A percentile compares a stretch with the other conserved stretches of the same genome.
phyloP scores from a whole-genome alignment of 1,284 basidiomycete genomes.

The Rhodotorula sp. region DNA sequence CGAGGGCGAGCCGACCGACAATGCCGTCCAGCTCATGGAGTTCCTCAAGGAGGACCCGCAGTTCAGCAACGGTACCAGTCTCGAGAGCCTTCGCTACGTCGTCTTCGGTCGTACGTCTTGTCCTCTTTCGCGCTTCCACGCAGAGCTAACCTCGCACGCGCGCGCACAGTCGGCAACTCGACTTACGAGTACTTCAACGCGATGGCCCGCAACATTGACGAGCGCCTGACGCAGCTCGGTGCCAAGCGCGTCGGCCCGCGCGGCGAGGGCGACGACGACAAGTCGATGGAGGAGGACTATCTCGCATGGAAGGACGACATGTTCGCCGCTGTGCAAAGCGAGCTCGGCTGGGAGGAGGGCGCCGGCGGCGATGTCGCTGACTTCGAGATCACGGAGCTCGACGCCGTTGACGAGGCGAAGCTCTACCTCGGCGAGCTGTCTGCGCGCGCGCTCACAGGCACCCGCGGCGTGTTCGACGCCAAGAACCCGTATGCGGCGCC shows the following conservation, averaged over 20 bases:
- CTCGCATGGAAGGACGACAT: slow-evolving; percentile 98
- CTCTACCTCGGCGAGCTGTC: slow-evolving; percentile 79
- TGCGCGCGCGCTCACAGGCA: slow-evolving; percentile 83
- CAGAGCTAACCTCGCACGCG: not conserved
- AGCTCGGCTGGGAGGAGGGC: slow-evolving; percentile 89
- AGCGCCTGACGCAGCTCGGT: slow-evolving; percentile 73
- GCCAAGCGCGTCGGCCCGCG: slow-evolving; percentile 83
- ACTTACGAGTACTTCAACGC: slow-evolving; percentile 90
- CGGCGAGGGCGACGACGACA: slow-evolving; percentile 98
- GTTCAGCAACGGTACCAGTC: slow-evolving; percentile 76
- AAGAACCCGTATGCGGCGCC: slow-evolving; percentile 96
- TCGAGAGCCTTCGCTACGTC: slow-evolving; percentile 90
- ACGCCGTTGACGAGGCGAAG: slow-evolving; percentile 65
- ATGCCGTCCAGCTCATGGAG: slow-evolving; percentile 92
- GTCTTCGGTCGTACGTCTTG: slow-evolving; percentile 67
- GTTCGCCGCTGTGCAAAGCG: slow-evolving; percentile 83
- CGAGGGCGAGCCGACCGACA: slow-evolving; percentile 96
- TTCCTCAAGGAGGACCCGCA: slow-evolving; percentile 81
- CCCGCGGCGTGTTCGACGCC: slow-evolving; percentile 90
- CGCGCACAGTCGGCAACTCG: slow-evolving; percentile 36
- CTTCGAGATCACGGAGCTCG: slow-evolving; percentile 83
- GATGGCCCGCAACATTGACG: slow-evolving; percentile 79
- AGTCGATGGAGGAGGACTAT: slow-evolving; percentile 99
- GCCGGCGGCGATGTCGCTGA: slow-evolving; percentile 93
- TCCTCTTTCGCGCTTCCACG: not conserved